Base-by-base conservation (phyloP, 208 protist species). In the Trypanosoma platydactyli region DNA sequence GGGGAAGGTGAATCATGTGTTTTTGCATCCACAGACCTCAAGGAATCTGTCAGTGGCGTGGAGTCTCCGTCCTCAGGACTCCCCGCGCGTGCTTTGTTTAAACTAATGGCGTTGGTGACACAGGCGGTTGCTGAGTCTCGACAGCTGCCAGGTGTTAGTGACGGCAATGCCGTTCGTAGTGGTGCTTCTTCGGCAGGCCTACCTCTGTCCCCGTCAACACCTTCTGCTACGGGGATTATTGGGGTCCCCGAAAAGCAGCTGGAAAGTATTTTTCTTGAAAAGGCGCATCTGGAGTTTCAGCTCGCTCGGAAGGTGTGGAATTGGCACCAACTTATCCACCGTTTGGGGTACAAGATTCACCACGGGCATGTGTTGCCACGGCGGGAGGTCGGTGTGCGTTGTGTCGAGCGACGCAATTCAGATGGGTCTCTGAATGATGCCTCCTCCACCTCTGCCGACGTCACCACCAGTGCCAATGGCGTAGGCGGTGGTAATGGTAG, bases 291-390 rank as follows among this genome's bases (percentile, higher is more conserved):
- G 27, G 86, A 92, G 72, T 85, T 75, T 58, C 44, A 75, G 29
- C 66, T 95, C 9, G 84, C 84, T 4, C 61, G 66, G 15, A 81
- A 81, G 62, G 83, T 69, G 49, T 95, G 89, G 86, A 91, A 89
- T 62, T 80, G 72, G 71, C 84, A 95, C 45, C 89, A 95, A 71
- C 69, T 95, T 15, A 63, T 95, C 5, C 84, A 92, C 68, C 84
- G 89, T 11, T 65, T 95, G 0, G 89, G 89, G 0, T 76, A 83
- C 42, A 91, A 89, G 60, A 41, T 91, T 24, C 76, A 79, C 35
- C 80, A 77, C 59, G 79, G 68, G 9, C 24, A 68, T 20, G 81
- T 89, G 22, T 45, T 84, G 27, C 80, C 80, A 3, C 71, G 88
- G 20, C 77, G 88, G 1, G 78, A 89, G 52, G 54, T 90, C 4